These are phyloP conservation scores for Fonsecaea monophora DNA, from an alignment of 2,329 filamentous ascomycete genomes.

Conservation along the genomic window DNA sequence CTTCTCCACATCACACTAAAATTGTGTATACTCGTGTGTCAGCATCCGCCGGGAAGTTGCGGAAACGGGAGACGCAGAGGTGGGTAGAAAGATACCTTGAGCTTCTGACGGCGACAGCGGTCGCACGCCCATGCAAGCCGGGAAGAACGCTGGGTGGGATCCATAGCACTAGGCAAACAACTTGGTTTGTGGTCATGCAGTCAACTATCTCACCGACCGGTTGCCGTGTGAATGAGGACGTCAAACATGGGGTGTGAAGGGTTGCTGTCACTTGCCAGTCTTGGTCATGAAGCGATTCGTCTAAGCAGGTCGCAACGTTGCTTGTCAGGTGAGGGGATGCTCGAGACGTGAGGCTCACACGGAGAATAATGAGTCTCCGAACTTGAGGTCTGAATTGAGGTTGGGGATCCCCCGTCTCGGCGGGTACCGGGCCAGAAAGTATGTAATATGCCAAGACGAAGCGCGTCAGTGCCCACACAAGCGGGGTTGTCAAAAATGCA, in stretches of 20 bases:
- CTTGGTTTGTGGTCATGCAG: not conserved
- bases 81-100: constrained; percentile 13
- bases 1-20: constrained; percentile 28
- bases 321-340: too few relatives aligned
- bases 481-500: too few relatives aligned
- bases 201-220: not conserved
- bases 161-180: constrained; percentile 2
- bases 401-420: too few relatives aligned
- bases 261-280: not conserved
- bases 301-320: not conserved
- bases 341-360: too few relatives aligned
- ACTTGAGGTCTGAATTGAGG: too few relatives aligned
- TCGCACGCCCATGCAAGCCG: constrained; percentile 21
- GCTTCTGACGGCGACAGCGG: constrained; percentile 23
- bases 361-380: too few relatives aligned
- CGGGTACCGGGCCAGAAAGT: too few relatives aligned
- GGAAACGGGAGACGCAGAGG: too few relatives aligned
- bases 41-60: not conserved
- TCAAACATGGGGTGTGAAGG: not conserved
- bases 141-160: constrained; percentile 18
- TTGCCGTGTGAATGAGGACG: not conserved
- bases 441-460: not conserved
- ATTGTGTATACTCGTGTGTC: not conserved
- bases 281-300: not conserved
- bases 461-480: too few relatives aligned